These are phyloP conservation scores for Ramularia endophylla DNA, from an alignment of 2,329 filamentous ascomycete genomes.

Conservation along the genomic window DNA sequence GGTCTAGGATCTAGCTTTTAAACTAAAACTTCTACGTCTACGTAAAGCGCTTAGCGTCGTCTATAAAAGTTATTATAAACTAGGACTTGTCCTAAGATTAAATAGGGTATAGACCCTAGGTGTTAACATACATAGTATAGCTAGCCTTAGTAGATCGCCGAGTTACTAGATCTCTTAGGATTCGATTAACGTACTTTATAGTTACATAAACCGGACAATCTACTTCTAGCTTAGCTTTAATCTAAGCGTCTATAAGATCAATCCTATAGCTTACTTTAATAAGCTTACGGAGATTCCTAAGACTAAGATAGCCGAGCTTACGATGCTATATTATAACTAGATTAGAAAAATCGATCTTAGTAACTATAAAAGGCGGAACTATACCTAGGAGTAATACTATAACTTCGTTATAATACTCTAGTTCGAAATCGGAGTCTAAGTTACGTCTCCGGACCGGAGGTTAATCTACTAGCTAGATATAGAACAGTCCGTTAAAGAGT, in stretches of 20 bases:
- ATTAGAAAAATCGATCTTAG: slow-evolving; percentile 2
- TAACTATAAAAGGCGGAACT: background rate
- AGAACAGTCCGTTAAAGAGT: slow-evolving; percentile 1
- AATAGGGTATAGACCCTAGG: slow-evolving; percentile 1
- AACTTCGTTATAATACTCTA: slow-evolving; percentile 2
- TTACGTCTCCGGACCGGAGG: too few relatives aligned
- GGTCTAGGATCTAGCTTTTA: background rate
- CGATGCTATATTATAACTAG: slow-evolving; percentile 2
- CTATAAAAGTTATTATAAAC: background rate
- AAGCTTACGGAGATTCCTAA: background rate
- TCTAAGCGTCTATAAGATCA: slow-evolving; percentile 1
- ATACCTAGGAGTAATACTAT: background rate
- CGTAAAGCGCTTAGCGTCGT: slow-evolving; percentile 1
- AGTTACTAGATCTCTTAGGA: slow-evolving; percentile 2
- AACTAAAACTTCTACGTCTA: background rate
- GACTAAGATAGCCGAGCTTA: slow-evolving; percentile 3
- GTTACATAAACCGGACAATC: background rate
- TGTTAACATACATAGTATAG: slow-evolving; percentile 1
- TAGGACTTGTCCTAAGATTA: background rate
- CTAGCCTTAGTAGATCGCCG: background rate
- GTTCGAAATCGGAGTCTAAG: too few relatives aligned
- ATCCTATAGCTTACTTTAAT: slow-evolving; percentile 3
- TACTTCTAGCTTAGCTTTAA: slow-evolving; percentile 2
- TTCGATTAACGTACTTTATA: background rate
- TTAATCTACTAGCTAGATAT: background rate